Conservation (phyloP, 345 rosid genomes). For the Corymbia maculata region DNA sequence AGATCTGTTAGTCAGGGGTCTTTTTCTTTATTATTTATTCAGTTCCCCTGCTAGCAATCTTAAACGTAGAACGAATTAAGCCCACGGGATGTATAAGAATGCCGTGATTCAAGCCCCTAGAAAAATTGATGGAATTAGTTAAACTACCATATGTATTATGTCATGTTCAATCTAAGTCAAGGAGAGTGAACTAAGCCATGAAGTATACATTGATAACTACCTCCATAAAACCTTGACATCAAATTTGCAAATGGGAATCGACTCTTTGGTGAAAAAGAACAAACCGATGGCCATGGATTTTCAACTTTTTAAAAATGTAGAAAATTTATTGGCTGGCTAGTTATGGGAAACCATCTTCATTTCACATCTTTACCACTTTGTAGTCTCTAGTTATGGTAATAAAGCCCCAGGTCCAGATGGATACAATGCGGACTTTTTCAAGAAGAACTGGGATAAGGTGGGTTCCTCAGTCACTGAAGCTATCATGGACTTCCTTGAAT, state of each 20-base stretch:
- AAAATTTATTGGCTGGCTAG: background rate
- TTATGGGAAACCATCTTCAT: background rate
- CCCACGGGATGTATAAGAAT: background rate
- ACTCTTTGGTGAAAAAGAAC: background rate
- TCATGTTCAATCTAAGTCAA: background rate
- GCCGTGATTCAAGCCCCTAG: background rate
- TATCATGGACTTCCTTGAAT: too few species aligned
- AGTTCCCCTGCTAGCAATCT: background rate
- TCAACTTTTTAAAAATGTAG: background rate
- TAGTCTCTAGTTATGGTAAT: background rate
- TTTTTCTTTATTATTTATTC: background rate
- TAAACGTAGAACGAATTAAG: background rate
- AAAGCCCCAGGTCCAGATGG: too few species aligned
- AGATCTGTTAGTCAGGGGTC: background rate
- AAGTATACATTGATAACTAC: background rate
- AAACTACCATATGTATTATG: background rate
- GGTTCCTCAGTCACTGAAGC: too few species aligned
- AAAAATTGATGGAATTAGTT: background rate
- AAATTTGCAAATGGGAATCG: background rate
- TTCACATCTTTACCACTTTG: background rate
- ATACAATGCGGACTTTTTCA: too few species aligned
- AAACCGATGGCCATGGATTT: background rate
- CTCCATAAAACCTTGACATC: background rate
- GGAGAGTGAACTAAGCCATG: accelerated
- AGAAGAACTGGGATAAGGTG: too few species aligned